phyloP scores from a whole-genome alignment of 352 stramenopile species.

The Pythium rhizo-oryzae region DNA sequence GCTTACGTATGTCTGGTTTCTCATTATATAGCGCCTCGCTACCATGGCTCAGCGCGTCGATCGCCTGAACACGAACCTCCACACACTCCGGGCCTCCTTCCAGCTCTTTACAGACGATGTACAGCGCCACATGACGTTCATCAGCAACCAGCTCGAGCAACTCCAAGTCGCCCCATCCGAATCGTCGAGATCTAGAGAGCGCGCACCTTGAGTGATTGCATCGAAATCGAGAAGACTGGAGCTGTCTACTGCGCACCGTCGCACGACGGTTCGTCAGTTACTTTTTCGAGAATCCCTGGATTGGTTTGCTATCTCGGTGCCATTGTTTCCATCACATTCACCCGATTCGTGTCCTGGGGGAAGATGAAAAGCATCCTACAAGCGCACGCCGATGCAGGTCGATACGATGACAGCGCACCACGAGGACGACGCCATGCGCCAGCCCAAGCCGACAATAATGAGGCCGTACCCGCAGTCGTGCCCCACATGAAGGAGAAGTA shows the following conservation, averaged over 20 bases:
- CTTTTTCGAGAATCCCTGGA: background rate
- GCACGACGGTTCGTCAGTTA: conserved; percentile 2
- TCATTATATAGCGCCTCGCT: conserved; percentile 33
- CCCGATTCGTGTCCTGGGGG: too few species aligned
- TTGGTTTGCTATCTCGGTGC: background rate
- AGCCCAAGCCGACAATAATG: conserved; percentile 18
- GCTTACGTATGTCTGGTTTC: background rate
- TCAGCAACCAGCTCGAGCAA: conserved; percentile 52
- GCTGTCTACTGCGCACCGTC: background rate
- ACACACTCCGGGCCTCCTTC: conserved; percentile 57
- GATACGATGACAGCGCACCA: background rate
- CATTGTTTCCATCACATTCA: too few species aligned
- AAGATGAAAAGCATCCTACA: conserved; percentile 45
- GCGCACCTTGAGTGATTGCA: background rate
- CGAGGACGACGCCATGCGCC: background rate
- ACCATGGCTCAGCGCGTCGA: conserved; percentile 42
- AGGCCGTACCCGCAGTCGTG: conserved; percentile 22
- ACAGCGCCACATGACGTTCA: conserved; percentile 50
- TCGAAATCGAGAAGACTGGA: conserved; percentile 5
- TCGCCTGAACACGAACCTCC: conserved; percentile 38
- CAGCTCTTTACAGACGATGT: conserved; percentile 57
- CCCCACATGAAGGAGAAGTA: conserved; percentile 69
- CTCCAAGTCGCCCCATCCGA: background rate
- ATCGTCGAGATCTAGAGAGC: background rate
- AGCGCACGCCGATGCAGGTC: conserved; percentile 23